phyloP scores from a whole-genome alignment of 805 yeast genomes.

The Tetrapisispora pingtungensis region DNA sequence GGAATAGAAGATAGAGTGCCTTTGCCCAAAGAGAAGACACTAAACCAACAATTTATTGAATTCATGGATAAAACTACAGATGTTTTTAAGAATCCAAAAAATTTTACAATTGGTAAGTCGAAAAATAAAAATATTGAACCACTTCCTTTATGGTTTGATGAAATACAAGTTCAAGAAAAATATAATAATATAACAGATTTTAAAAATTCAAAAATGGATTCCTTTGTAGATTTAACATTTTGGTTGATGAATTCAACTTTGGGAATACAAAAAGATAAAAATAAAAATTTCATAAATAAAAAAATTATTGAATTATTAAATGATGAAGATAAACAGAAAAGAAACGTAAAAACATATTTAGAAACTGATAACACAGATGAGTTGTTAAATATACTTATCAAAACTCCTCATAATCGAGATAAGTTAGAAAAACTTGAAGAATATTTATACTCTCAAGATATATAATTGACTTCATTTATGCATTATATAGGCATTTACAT shows the following conservation, averaged over 20 bases:
- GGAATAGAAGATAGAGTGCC: not conserved
- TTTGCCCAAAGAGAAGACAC: not conserved
- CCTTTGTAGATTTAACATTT: not conserved
- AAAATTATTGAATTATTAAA: not conserved
- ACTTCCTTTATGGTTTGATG: constrained; percentile 10
- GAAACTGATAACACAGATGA: constrained; percentile 2
- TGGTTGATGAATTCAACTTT: not conserved
- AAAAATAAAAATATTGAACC: constrained; percentile 15
- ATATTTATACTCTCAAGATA: not conserved
- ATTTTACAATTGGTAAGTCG: not conserved
- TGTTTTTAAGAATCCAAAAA: not conserved
- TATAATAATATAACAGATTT: constrained; percentile 31
- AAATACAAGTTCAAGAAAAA: constrained; percentile 40
- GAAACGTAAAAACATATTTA: not conserved
- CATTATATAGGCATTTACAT: not conserved
- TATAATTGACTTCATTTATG: not conserved
- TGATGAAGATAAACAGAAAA: not conserved
- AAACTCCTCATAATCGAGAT: not conserved
- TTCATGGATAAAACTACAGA: not conserved
- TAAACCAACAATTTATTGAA: not conserved
- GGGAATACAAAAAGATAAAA: not conserved
- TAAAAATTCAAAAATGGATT: constrained; percentile 26
- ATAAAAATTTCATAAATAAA: not conserved
- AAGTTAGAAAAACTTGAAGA: not conserved
- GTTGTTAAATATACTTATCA: not conserved